Evolutionary conservation across 2,329 filamentous ascomycete species (phyloP).

Genomic region (Pseudocercospora pini-densiflorae): DNA sequence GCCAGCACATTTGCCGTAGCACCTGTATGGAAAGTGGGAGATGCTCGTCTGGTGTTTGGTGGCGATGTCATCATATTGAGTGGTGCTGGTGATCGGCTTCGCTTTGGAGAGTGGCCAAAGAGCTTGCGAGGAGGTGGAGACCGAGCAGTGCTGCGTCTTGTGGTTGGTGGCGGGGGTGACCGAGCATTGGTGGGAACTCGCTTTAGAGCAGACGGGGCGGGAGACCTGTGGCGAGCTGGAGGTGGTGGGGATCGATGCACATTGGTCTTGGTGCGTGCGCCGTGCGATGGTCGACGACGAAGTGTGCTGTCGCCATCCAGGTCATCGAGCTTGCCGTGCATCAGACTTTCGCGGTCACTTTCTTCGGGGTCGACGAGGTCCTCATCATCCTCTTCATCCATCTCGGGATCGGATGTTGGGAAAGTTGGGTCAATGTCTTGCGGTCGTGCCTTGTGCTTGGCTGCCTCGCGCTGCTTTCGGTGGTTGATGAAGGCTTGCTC

Average conservation of each 20-base stretch:
- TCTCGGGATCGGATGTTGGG: constrained; percentile 89
- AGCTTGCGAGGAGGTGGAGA: constrained; percentile 59
- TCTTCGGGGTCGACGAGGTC: constrained; percentile 62
- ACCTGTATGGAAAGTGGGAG: constrained; percentile 48
- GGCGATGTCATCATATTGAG: constrained; percentile 63
- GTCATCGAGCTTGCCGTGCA: constrained; percentile 60
- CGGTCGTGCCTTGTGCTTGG: constrained; percentile 82
- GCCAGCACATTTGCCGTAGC: constrained; percentile 56
- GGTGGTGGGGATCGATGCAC: constrained; percentile 40
- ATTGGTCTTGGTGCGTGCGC: constrained; percentile 24
- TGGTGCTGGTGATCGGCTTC: constrained; percentile 53
- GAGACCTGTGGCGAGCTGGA: constrained; percentile 41
- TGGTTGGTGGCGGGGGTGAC: constrained; percentile 34
- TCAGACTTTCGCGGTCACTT: constrained; percentile 67
- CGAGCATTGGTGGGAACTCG: constrained; percentile 52
- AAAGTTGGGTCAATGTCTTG: constrained; percentile 99
- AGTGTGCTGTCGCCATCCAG: constrained; percentile 42
- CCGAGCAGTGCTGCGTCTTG: constrained; percentile 27
- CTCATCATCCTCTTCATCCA: constrained; percentile 74
- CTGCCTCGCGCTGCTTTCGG: constrained; percentile 77
- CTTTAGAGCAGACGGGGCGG: constrained; percentile 48
- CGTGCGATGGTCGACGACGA: constrained; percentile 42
- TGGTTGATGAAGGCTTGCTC: constrained; percentile 91
- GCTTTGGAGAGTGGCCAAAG: constrained; percentile 73
- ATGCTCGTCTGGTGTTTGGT: constrained; percentile 61